Evolutionary conservation across 2,329 filamentous ascomycete species (phyloP).

Genomic region (Alternaria rosae): DNA sequence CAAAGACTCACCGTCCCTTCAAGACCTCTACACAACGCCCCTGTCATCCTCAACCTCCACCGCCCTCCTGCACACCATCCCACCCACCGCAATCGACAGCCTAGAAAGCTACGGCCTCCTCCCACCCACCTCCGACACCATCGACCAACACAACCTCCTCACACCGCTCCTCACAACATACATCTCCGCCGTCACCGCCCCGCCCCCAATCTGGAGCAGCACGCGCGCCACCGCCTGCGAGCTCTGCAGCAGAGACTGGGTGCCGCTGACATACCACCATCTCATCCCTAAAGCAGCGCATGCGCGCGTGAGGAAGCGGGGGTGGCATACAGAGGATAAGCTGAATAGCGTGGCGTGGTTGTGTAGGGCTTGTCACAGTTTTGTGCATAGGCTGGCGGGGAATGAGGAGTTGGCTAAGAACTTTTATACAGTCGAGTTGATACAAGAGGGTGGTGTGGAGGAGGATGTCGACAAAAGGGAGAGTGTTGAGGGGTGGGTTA

Average conservation of each 20-base stretch:
- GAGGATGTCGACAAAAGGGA: conserved; percentile 66
- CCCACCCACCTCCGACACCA: conserved; percentile 46
- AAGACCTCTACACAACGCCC: conserved; percentile 65
- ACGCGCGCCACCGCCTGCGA: conserved; percentile 70
- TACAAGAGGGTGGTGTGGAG: conserved; percentile 78
- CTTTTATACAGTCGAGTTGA: conserved; percentile 75
- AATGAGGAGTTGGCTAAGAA: conserved; percentile 80
- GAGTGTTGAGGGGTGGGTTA: conserved; percentile 74
- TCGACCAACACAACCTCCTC: conserved; percentile 63
- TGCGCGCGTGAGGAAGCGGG: conserved; percentile 75
- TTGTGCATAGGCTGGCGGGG: conserved; percentile 76
- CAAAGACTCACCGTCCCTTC: conserved; percentile 59
- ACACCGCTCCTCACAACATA: conserved; percentile 70
- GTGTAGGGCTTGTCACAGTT: conserved; percentile 82
- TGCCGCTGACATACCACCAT: conserved; percentile 83
- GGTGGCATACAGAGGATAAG: conserved; percentile 79
- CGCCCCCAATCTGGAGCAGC: conserved; percentile 69
- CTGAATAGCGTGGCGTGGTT: conserved; percentile 86
- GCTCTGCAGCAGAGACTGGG: conserved; percentile 76
- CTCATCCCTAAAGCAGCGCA: conserved; percentile 82
- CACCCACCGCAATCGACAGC: conserved; percentile 70
- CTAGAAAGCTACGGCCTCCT: conserved; percentile 72
- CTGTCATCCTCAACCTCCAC: conserved; percentile 62
- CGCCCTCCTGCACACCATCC: conserved; percentile 59
- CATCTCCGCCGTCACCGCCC: conserved; percentile 62